Base-by-base conservation (phyloP, 208 protist genomes). In the Acanthamoeba healyi region DNA sequence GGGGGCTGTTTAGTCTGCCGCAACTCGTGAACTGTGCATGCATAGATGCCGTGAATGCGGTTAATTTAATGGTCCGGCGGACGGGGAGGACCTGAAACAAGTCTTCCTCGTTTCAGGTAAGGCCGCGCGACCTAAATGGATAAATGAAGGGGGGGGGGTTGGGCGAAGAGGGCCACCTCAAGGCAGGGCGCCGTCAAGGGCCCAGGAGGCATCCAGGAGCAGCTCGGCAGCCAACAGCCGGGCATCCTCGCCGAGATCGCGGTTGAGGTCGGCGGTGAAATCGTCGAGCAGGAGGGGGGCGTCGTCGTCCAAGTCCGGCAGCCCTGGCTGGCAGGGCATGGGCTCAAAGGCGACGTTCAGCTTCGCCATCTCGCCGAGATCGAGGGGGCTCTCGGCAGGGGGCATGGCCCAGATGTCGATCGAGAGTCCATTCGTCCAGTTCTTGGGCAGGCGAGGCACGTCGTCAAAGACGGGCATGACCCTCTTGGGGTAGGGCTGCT, bases 401-500 rank as follows among this genome's bases (percentile, higher is more conserved):
- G 70, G 38, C 34, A 24, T 7, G 1, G 70, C n/a, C 70, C 70
- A 79, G 36, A 79, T 38, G 70, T 79, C 70, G 70, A 46, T 42
- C 12, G 63, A 44, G 36, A 38, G 34, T 0, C 36, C 70, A 24
- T 24, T 24, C 17, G 70, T 44, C 70, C 70, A 79, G 36, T 79
- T 79, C 34, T 79, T 38, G 70, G 70, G 70, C 70, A 79, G 36
- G 38, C 70, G 70, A 32, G 70, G 70, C 24, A 44, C 70, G 9
- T 79, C 70, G 6, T 79, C 70, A 12, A 79, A 38, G 70, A 79
- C n/a, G 36, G 70, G 70, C 70, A 79, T 5, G 9, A 79, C 36
- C 22, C 24, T 38, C 70, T 79, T 79, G 19, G 70, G 70, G 70
- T 79, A 79, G 70, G 70, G 70, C 70, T 79, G 70, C 70, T 79